Base-by-base conservation (phyloP, 2,329 filamentous ascomycete species). In the Penicillium sp. region DNA sequence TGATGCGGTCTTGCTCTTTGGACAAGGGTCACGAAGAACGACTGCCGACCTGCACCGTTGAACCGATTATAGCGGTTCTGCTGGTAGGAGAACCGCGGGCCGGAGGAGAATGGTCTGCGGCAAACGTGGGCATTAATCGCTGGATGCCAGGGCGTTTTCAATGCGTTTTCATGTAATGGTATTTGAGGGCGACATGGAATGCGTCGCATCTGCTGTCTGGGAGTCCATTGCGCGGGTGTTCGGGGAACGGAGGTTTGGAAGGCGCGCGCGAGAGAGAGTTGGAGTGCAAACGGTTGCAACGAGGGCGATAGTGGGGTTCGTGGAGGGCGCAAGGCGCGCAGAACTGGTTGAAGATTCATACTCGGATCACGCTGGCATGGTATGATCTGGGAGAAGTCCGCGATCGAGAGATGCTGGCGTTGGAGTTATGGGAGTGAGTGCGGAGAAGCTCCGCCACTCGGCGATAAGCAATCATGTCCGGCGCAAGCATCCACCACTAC, bases 1-100 rank as follows among this genome's bases (percentile, higher is more conserved):
- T 60, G 57, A 5, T 49, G 41, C 2, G 58, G 59, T 43, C 50
- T 55, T 1, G 52, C 44, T 26, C 44, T 37, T 12, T 37, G 37
- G 16, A 57, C 6, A 12, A 60, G 13, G 1, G 41, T 44, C 31
- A 39, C 30, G 6, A 52, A 12, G 3, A 51, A 14, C 7, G 54
- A 36, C 20, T 44, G 33, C 2, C 40, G 43, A 1, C 9, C 8
- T 30, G 8, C 18, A 23, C 39, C 35, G 32, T 31, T 36, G 32
- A 54, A 54, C 14, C 49, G 49, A 27, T 54, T 51, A 30, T 54
- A 54, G 15, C 37, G 42, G 31, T 41, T 44, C 16, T 37, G 31
- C 32, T 42, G 37, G 32, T 41, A 44, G 9, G 41, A 15, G 12
- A 34, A 31, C 18, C 30, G 33, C 11, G 31, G 30, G 14, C 18